These are phyloP conservation scores for Pythium scleroteichum DNA, from an alignment of 352 stramenopile genomes.

Conservation along the genomic window DNA sequence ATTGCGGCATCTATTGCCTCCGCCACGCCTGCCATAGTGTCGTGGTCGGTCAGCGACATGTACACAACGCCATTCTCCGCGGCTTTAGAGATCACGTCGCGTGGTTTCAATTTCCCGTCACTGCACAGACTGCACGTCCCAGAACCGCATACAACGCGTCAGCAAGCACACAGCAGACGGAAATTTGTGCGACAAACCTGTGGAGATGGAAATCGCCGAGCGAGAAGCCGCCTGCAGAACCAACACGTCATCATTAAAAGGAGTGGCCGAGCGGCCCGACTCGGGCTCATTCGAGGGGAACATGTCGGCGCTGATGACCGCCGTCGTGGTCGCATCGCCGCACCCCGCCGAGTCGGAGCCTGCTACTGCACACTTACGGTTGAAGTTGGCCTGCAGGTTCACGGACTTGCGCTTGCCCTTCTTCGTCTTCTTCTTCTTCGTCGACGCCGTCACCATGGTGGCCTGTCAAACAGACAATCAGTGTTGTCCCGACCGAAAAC, in stretches of 20 bases:
- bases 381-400: slow-evolving; percentile 83
- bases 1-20: slow-evolving; percentile 72
- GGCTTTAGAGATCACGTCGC: slow-evolving; percentile 74
- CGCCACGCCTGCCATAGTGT: slow-evolving; percentile 81
- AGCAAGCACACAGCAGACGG: too few relatives aligned
- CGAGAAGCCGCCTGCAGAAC: slow-evolving; percentile 53
- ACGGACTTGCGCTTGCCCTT: slow-evolving; percentile 74
- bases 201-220: slow-evolving; percentile 85
- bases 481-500: slow-evolving; percentile 14
- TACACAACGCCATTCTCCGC: slow-evolving; percentile 75
- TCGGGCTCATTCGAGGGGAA: slow-evolving; percentile 65
- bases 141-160: background rate
- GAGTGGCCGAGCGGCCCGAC: background rate
- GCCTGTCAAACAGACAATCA: slow-evolving; percentile 7
- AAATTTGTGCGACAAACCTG: slow-evolving; percentile 42
- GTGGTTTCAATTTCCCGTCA: slow-evolving; percentile 77
- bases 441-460: slow-evolving; percentile 62
- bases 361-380: slow-evolving; percentile 67
- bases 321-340: slow-evolving; percentile 4
- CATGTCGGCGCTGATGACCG: slow-evolving; percentile 65
- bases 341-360: slow-evolving; percentile 1
- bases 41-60: slow-evolving; percentile 86
- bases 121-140: slow-evolving; percentile 60
- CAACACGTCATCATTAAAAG: slow-evolving; percentile 36
- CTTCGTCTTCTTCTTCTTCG: slow-evolving; percentile 65